Base-by-base conservation (phyloP, 225 moss, liverwort and hornwort species). In the Thuidium tamariscinum region DNA sequence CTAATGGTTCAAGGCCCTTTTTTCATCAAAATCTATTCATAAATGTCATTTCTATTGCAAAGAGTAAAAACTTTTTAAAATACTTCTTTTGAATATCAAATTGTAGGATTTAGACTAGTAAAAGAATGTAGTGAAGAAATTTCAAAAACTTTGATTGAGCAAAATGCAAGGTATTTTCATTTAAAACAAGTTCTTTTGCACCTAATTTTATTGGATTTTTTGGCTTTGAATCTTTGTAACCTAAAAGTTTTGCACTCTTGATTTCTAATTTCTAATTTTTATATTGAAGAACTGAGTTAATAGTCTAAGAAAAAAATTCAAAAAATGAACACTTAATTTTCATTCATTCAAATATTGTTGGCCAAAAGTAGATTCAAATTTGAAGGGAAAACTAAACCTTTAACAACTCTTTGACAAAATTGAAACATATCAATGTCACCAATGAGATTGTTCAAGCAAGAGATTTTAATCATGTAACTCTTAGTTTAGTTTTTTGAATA, bases 341-440 rank as follows among this genome's bases (percentile, higher is more conserved):
- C 8, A 26, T 5, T 26, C 9, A 5, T 71, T 16, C 16, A 42
- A 70, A 36, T n/a, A n/a, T n/a, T n/a, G n/a, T n/a, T n/a, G n/a
- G n/a, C n/a, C n/a, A n/a, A n/a, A n/a, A n/a, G n/a, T n/a, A n/a
- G n/a, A n/a, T n/a, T n/a, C n/a, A n/a, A n/a, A n/a, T n/a, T 70
- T 26, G 41, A 41, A 41, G 2, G 2, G 0, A 26, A 42, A 26
- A 42, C 5, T 42, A 5, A 15, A 26, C 0, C 0, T 0, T 9
- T 15, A 7, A 70, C 9, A 69, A 1, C 2, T 41, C 7, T 68
- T 4, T 8, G 1, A 26, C 26, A 26, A 16, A 41, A 70, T 13
- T 14, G 14, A 25, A 41, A 25, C 0, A 68, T 1, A 39, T 1
- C 13, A 68, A 39, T 39, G 7, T 39, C 39, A 23, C 13, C 1